Evolutionary conservation across 2,329 filamentous ascomycete species (phyloP).

Genomic region (Macrophomina tecta): DNA sequence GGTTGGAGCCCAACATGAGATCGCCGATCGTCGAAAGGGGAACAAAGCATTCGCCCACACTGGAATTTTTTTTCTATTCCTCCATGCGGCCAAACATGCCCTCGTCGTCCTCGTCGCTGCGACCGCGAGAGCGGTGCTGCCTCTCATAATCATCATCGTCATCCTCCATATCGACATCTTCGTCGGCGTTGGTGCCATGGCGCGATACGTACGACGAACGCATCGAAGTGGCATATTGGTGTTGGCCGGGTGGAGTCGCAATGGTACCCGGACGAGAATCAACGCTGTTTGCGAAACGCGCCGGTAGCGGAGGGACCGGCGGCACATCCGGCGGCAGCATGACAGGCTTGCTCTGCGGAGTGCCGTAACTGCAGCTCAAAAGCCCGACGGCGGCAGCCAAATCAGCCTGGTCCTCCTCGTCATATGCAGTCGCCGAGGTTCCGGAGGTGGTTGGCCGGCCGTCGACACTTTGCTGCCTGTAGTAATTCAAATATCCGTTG

Average conservation of each 20-base stretch:
- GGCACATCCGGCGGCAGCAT: constrained; percentile 75
- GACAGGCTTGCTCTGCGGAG: constrained; percentile 69
- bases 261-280: constrained; percentile 63
- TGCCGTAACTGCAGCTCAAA: constrained; percentile 89
- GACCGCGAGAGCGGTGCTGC: constrained; percentile 55
- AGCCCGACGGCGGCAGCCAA: constrained; percentile 89
- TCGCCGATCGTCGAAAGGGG: not conserved
- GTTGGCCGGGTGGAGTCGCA: constrained; percentile 52
- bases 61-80: constrained; percentile 55
- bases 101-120: constrained; percentile 89
- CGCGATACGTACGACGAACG: constrained; percentile 30
- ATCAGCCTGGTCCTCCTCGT: constrained; percentile 77
- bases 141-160: constrained; percentile 68
- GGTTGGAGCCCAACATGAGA: not conserved
- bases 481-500: constrained; percentile 60
- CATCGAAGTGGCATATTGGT: constrained; percentile 32
- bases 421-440: constrained; percentile 64
- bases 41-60: not conserved
- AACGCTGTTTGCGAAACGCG: constrained; percentile 71
- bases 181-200: constrained; percentile 30
- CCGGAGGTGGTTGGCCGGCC: constrained; percentile 74
- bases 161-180: constrained; percentile 58
- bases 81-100: constrained; percentile 98
- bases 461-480: constrained; percentile 70
- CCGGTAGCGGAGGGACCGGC: constrained; percentile 85